Evolutionary conservation across 148 eudicot genomes (phyloP), one percentile per base, ranked within the genome.

Genomic region (Oxyria digyna): DNA sequence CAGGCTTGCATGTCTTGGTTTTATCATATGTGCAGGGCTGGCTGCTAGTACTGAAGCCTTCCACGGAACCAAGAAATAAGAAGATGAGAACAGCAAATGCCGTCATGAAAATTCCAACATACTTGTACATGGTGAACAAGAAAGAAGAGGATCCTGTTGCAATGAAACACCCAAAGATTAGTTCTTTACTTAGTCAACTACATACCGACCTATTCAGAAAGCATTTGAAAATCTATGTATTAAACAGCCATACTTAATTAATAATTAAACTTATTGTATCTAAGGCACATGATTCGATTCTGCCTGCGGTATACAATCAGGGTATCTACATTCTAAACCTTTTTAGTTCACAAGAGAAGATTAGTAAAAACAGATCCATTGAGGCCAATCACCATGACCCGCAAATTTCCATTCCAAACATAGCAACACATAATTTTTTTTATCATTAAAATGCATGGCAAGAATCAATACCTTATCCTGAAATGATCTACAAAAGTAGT

Each of bases 51-150:
- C 82, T 76, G 69, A 75, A 79, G 15, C 79, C 52, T 37, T 73
- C 64, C 1, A 79, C 82, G 6, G 82, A 79, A 17, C 82, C 82
- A 57, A 79, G 82, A 54, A 79, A 79, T 64, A 79, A 42, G 52
- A 79, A 79, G 26, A 79, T 79, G 42, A 76, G 14, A n/a, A 45
- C 57, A 3, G 72, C 76, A 75, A 79, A 79, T 15, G 64, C 74
- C 1, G 11, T 76, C 76, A 73, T 79, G 74, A 79, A 79, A 24
- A 76, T 57, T 1, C 79, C 82, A 43, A 79, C 68, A 59, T 79
- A 79, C 69, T 69, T 42, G 37, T 79, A 79, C 72, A 69, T 52
- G 13, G 82, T 79, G 64, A 42, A 69, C 1, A 79, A 77, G 57
- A 79, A 79, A 35, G 82, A 79, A 42, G 82, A 75, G 43, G 82